Base-by-base conservation (phyloP, 2,329 filamentous ascomycete species). In the Fusarium tjaetaba region DNA sequence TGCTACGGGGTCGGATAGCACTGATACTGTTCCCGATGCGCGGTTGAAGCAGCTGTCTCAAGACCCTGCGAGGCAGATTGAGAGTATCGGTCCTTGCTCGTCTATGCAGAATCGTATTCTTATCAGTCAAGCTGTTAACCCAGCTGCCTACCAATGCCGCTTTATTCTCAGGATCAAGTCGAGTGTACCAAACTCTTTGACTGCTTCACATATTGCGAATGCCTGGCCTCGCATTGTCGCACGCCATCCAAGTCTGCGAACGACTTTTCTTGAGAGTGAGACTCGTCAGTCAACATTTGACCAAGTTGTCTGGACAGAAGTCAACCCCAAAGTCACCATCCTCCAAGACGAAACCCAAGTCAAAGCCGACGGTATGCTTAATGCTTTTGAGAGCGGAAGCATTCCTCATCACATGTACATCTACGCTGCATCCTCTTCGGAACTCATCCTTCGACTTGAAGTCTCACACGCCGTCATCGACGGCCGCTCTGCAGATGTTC, bases 401-500 rank as follows among this genome's bases (percentile, higher is more conserved):
- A 22, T 46, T 8, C 60, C 60, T 0, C 60, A 62, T 9, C 60
- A 62, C 36, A 28, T 62, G 60, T 42, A 43, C 32, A 62, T 62
- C 51, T 58, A 36, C 16, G 51, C 53, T 1, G 51, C 42, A 14
- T 56, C 51, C 16, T 0, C 60, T 10, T 32, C 39, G 39, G 39
- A 57, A 36, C 34, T 56, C 16, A 42, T 58, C 2, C 18, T 62
- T 0, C 4, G 52, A 5, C 26, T 62, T 11, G 53, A 56, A 39
- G 53, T 62, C 10, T 65, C 62, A 13, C 62, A 65, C 22, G 56
- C 62, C 32, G 48, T 65, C n/a, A 65, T 48, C 7, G 62, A 65
- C 30, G 62, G 62, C 11, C 56, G 58, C 18, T 65, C 62, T 28
- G 62, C 62, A n/a, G 62, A 65, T 28, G 57, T 65, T 34, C 56